A percentile compares a stretch with the other conserved stretches of the same genome.
These are phyloP conservation scores for Chlorella ohadii DNA, from an alignment of 139 green algal genomes.

Conservation along the genomic window DNA sequence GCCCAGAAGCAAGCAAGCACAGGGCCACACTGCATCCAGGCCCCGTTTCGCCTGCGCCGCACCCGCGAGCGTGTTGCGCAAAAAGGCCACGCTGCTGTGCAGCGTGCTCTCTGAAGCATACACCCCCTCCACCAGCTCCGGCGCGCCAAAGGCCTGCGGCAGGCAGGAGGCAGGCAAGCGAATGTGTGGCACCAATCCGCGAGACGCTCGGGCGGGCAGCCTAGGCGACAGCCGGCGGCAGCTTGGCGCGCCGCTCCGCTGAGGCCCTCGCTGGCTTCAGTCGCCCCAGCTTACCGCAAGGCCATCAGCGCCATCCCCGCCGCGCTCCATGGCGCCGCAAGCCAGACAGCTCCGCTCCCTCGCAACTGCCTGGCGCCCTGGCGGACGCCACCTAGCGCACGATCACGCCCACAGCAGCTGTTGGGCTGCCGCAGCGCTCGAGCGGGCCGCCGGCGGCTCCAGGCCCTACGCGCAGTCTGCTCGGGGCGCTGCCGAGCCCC, in stretches of 20 bases:
- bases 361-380: neutral
- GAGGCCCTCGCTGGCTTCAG: neutral
- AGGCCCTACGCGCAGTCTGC: too few relatives aligned
- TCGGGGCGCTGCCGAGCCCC: too few relatives aligned
- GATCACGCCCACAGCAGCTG: too few relatives aligned
- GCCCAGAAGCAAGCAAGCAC: neutral
- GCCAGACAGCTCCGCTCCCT: neutral
- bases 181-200: neutral
- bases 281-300: neutral
- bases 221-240: slow-evolving; percentile 16
- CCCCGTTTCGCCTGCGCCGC: neutral
- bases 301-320: neutral
- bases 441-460: too few relatives aligned
- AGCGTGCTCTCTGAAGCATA: slow-evolving; percentile 34
- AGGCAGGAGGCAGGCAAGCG: neutral
- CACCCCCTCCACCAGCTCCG: slow-evolving; percentile 14
- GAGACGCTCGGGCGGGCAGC: neutral
- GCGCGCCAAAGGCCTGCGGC: neutral
- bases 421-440: too few relatives aligned
- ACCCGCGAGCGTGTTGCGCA: slow-evolving; percentile 48
- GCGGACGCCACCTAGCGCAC: neutral
- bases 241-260: neutral
- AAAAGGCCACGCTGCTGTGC: slow-evolving; percentile 32
- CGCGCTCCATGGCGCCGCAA: neutral
- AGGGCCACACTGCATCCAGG: neutral